Evolutionary conservation across 116 monocot species (phyloP).

Genomic region (Posidonia oceanica): DNA sequence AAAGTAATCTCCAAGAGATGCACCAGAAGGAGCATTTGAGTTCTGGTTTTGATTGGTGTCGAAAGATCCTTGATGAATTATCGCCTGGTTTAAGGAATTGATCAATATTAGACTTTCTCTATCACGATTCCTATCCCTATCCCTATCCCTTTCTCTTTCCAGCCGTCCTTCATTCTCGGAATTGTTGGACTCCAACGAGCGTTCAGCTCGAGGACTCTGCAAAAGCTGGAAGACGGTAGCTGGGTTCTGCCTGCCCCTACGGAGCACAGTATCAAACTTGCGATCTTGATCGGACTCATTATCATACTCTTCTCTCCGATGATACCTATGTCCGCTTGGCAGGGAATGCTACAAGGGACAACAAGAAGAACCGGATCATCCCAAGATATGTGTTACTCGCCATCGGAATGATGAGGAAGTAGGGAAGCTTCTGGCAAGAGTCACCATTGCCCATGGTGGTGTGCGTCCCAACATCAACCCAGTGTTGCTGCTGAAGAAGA

Average conservation of each 20-base stretch:
- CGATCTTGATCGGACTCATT: conserved; percentile 11
- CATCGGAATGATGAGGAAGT: no score
- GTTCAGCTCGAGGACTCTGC: conserved; percentile 11
- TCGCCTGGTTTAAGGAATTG: conserved; percentile 25
- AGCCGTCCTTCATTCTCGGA: conserved; percentile 8
- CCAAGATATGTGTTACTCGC: no score
- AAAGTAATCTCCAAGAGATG: conserved; percentile 33
- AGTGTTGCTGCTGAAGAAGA: no score
- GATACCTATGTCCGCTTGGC: conserved; percentile 1
- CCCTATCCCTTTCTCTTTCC: conserved; percentile 10
- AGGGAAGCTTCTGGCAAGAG: no score
- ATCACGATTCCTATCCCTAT: conserved; percentile 10
- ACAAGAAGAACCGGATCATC: no score
- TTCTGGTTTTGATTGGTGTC: conserved; percentile 3
- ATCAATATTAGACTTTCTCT: conserved; percentile 30
- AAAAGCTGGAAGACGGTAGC: conserved; percentile 23
- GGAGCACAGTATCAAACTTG: conserved; percentile 2
- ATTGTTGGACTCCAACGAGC: conserved; percentile 9
- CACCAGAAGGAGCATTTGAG: neutral
- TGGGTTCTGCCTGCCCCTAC: conserved; percentile 20
- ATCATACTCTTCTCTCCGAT: conserved; percentile 11
- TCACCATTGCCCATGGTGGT: no score
- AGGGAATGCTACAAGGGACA: no score
- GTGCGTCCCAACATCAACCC: no score
- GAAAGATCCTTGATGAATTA: conserved; percentile 21